A percentile compares a stretch with the other conserved stretches of the same genome.
These are phyloP conservation scores for Aureobasidium pullulans DNA, from an alignment of 2,329 filamentous ascomycete genomes.

Conservation along the genomic window DNA sequence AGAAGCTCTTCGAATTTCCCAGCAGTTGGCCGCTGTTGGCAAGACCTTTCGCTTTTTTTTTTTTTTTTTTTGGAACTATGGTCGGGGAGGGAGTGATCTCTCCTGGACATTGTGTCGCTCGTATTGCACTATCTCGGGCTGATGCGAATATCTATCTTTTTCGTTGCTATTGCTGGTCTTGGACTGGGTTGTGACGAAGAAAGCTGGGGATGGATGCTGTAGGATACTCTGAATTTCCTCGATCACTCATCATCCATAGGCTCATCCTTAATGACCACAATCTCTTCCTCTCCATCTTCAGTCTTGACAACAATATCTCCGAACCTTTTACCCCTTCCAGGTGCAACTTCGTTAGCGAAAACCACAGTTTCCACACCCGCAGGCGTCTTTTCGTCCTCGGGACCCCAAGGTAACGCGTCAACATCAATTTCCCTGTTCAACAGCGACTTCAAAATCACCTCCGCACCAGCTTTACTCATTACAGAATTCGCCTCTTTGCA, in stretches of 20 bases:
- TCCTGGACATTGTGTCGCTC: too few species aligned
- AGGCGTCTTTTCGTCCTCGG: constrained; percentile 59
- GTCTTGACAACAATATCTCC: constrained; percentile 36
- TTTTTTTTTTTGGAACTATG: too few species aligned
- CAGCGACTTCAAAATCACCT: constrained; percentile 70
- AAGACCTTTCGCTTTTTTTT: too few species aligned
- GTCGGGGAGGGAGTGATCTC: too few species aligned
- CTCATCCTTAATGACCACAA: constrained; percentile 12
- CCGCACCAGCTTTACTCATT: constrained; percentile 84
- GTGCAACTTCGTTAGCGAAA: constrained; percentile 58
- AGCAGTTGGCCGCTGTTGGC: too few species aligned
- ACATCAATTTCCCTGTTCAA: constrained; percentile 72
- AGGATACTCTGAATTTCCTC: not conserved
- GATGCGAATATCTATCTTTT: too few species aligned
- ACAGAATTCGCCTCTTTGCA: constrained; percentile 85
- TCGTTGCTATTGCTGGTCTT: too few species aligned
- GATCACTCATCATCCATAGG: not conserved
- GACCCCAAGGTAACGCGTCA: constrained; percentile 77
- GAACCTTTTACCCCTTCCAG: constrained; percentile 32
- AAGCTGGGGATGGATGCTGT: too few species aligned
- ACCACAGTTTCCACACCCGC: constrained; percentile 77
- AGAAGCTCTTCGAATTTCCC: too few species aligned
- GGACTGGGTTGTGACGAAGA: too few species aligned
- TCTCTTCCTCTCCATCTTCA: constrained; percentile 20
- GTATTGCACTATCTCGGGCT: too few species aligned